Percentiles rank a stretch among this genome's conserved stretches.
Conservation (phyloP, 306 rosid species). For the Psophocarpus tetragonolobus region DNA sequence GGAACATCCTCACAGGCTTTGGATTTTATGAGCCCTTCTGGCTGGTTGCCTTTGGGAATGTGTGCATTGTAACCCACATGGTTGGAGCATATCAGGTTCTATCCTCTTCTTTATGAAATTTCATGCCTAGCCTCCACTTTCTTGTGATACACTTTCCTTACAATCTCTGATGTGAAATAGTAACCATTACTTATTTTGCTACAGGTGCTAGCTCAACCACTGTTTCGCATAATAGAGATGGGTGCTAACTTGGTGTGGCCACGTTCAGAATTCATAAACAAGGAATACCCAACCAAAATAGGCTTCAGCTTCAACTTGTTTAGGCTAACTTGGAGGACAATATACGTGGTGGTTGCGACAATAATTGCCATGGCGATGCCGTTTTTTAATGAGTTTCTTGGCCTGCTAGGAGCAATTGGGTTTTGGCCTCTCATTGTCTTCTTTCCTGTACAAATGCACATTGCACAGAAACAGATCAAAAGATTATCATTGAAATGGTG, state of each 20-base stretch:
- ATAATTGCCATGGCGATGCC: conserved; percentile 53
- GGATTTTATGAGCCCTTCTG: conserved; percentile 60
- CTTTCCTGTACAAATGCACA: conserved; percentile 66
- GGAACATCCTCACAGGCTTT: conserved; percentile 68
- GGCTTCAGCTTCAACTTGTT: conserved; percentile 48
- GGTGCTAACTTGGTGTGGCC: conserved; percentile 56
- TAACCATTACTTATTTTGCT: background rate
- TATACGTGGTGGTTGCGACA: conserved; percentile 41
- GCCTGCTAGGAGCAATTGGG: conserved; percentile 65
- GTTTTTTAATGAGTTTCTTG: conserved; percentile 62
- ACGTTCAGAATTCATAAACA: conserved; percentile 44
- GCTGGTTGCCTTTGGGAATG: conserved; percentile 57
- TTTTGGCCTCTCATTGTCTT: conserved; percentile 67
- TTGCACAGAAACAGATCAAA: conserved; percentile 43
- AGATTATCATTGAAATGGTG: conserved; percentile 45
- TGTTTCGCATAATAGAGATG: conserved; percentile 49
- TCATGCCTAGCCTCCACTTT: background rate
- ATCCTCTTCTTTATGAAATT: background rate
- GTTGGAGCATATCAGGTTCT: conserved; percentile 65
- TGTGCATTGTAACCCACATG: conserved; percentile 58
- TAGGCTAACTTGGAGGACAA: conserved; percentile 59
- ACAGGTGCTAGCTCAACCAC: conserved; percentile 58
- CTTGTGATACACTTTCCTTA: background rate
- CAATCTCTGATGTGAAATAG: background rate
- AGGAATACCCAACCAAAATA: conserved; percentile 29